Percentiles rank a stretch among this genome's conserved stretches.
phyloP scores from a whole-genome alignment of 345 rosid genomes.

The Aurinia saxatilis region DNA sequence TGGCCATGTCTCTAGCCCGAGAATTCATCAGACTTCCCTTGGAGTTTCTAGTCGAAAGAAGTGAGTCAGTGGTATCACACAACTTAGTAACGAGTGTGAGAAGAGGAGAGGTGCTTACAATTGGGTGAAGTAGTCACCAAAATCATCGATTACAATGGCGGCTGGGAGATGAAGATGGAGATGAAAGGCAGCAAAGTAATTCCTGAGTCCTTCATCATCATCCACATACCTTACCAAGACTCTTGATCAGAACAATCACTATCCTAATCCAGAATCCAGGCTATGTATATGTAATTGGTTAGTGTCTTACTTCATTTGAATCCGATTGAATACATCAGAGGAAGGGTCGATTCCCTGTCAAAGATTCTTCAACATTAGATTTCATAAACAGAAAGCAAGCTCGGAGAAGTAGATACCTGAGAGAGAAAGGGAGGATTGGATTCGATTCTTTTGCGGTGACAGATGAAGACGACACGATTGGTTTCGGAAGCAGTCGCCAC shows the following conservation, averaged over 20 bases:
- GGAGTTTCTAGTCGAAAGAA: slow-evolving; percentile 31
- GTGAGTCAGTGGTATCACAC: too few species aligned
- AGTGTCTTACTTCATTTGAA: slow-evolving; percentile 65
- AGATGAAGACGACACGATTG: slow-evolving; percentile 55
- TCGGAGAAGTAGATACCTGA: slow-evolving; percentile 31
- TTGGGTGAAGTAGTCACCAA: slow-evolving; percentile 59
- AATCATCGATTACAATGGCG: slow-evolving; percentile 69
- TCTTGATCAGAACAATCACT: background rate
- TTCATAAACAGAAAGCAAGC: background rate
- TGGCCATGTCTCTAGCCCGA: slow-evolving; percentile 77
- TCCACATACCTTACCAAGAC: slow-evolving; percentile 51
- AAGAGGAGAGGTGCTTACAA: slow-evolving; percentile 28
- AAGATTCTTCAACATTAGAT: background rate
- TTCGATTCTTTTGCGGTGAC: slow-evolving; percentile 56
- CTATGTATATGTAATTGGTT: background rate
- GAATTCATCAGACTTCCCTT: slow-evolving; percentile 52
- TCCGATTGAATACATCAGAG: slow-evolving; percentile 48
- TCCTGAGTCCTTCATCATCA: slow-evolving; percentile 65
- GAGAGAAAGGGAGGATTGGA: slow-evolving; percentile 67
- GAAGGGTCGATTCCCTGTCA: slow-evolving; percentile 62
- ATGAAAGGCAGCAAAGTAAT: slow-evolving; percentile 88
- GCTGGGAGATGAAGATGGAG: slow-evolving; percentile 42
- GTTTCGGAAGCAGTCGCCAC: slow-evolving; percentile 25
- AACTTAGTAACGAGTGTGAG: background rate
- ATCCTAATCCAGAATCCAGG: background rate